Evolutionary conservation across 2,329 filamentous ascomycete species (phyloP).

Genomic region (Aspergillus versicolor): DNA sequence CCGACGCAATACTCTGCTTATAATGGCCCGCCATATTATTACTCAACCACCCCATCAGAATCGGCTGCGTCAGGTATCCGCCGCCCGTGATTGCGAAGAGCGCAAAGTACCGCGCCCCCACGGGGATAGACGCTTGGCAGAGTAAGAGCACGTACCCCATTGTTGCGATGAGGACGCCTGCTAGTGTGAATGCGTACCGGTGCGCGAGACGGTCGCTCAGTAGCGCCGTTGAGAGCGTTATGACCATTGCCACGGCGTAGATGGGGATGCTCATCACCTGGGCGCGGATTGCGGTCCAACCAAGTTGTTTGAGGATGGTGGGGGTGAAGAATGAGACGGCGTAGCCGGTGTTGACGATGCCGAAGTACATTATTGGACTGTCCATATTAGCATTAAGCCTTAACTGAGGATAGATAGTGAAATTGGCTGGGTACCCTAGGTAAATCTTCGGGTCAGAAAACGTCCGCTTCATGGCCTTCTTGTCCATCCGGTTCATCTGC

Average conservation of each 20-base stretch:
- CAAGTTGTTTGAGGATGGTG: constrained; percentile 33
- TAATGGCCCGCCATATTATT: constrained; percentile 44
- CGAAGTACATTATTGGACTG: constrained; percentile 14
- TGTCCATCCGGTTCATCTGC: constrained; percentile 9
- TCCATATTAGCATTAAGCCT: background rate
- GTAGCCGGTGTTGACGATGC: constrained; percentile 18
- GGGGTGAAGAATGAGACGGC: constrained; percentile 28
- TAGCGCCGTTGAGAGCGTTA: constrained; percentile 22
- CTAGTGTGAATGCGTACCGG: constrained; percentile 14
- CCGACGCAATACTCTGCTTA: constrained; percentile 43
- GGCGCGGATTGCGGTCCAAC: constrained; percentile 30
- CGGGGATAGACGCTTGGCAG: constrained; percentile 7
- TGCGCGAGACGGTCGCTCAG: constrained; percentile 14
- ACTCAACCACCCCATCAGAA: constrained; percentile 37
- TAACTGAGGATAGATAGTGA: background rate
- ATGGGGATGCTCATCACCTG: constrained; percentile 36
- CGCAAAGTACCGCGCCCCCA: constrained; percentile 21
- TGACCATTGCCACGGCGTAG: constrained; percentile 28
- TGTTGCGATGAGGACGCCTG: constrained; percentile 12
- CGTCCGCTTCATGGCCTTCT: constrained; percentile 7
- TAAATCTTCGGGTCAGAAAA: constrained; percentile 18
- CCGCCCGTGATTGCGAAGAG: constrained; percentile 29
- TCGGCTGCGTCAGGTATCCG: constrained; percentile 31
- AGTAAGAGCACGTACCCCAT: constrained; percentile 16
- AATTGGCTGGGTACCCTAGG: constrained; percentile 19